A percentile compares a stretch with the other conserved stretches of the same genome.
Conservation (phyloP, 768 basidiomycete species). For the Chalciporus pseudorubinellus region DNA sequence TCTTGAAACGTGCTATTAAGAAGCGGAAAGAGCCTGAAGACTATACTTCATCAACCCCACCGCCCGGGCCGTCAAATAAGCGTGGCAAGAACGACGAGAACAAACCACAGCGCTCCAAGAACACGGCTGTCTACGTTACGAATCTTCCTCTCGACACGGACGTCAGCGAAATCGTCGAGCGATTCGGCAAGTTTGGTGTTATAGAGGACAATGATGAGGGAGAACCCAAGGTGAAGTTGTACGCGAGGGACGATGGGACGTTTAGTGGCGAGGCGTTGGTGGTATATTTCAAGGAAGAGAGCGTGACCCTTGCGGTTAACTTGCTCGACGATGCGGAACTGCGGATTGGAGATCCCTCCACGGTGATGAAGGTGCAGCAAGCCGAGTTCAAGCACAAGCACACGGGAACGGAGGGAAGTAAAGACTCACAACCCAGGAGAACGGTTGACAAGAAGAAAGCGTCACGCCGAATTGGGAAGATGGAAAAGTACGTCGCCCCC, state of each 20-base stretch:
- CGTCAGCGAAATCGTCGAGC: slow-evolving; percentile 68
- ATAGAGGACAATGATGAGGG: slow-evolving; percentile 92
- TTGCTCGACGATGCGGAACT: slow-evolving; percentile 92
- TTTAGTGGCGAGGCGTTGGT: slow-evolving; percentile 96
- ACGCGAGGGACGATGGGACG: slow-evolving; percentile 79
- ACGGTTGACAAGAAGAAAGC: slow-evolving; percentile 77
- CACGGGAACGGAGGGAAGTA: slow-evolving; percentile 37
- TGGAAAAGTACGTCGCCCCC: slow-evolving; percentile 65
- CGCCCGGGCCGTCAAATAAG: slow-evolving; percentile 59
- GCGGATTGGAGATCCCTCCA: slow-evolving; percentile 71
- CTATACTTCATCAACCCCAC: slow-evolving; percentile 56
- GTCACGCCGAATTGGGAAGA: slow-evolving; percentile 73
- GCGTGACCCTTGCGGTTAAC: slow-evolving; percentile 79
- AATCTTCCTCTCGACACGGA: slow-evolving; percentile 77
- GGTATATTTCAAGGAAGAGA: slow-evolving; percentile 96
- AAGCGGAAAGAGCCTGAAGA: slow-evolving; percentile 77
- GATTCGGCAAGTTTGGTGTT: slow-evolving; percentile 91
- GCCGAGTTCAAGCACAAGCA: slow-evolving; percentile 79
- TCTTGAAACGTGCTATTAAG: slow-evolving; percentile 75
- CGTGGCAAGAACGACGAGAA: slow-evolving; percentile 60
- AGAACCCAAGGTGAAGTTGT: slow-evolving; percentile 93
- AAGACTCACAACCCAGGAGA: slow-evolving; percentile 50
- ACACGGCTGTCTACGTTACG: slow-evolving; percentile 90
- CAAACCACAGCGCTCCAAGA: slow-evolving; percentile 67
- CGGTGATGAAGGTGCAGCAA: slow-evolving; percentile 69